Evolutionary conservation across 805 yeast species (phyloP).

Genomic region (Tanozyma kutaoensis): DNA sequence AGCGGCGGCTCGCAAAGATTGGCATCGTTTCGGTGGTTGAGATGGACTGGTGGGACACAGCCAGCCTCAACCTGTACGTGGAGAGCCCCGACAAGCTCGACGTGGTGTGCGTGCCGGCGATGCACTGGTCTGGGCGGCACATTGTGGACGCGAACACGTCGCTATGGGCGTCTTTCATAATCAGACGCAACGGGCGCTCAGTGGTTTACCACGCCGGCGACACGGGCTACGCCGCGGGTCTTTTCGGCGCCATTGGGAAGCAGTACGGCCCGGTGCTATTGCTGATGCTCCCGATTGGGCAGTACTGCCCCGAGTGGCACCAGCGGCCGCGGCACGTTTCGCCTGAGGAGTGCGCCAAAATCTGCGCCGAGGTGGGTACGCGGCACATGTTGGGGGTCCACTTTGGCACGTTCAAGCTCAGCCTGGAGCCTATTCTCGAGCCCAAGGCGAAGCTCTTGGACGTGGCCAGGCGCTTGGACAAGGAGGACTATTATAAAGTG

Average conservation of each 20-base stretch:
- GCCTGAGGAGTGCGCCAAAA: constrained; percentile 64
- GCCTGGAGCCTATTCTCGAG: constrained; percentile 80
- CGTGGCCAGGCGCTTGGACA: constrained; percentile 26
- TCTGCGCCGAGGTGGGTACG: constrained; percentile 51
- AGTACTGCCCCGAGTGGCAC: constrained; percentile 92
- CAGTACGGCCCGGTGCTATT: constrained; percentile 44
- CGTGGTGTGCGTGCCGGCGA: constrained; percentile 81
- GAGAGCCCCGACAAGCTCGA: constrained; percentile 42
- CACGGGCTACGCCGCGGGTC: constrained; percentile 72
- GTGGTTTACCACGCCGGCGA: constrained; percentile 88
- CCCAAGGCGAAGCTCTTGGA: constrained; percentile 52
- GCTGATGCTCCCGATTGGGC: constrained; percentile 85
- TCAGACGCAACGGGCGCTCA: constrained; percentile 55
- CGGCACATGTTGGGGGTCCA: constrained; percentile 73
- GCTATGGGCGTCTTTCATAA: constrained; percentile 80
- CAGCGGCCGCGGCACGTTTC: constrained; percentile 79
- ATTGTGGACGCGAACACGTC: constrained; percentile 70
- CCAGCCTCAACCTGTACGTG: constrained; percentile 24
- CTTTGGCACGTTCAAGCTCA: constrained; percentile 90
- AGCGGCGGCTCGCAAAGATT: constrained; percentile 38
- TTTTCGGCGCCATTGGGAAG: constrained; percentile 54
- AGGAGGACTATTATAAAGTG: constrained; percentile 30
- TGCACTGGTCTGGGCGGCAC: constrained; percentile 93
- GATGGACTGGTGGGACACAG: constrained; percentile 84
- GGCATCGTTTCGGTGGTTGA: constrained; percentile 58